These are phyloP conservation scores for Verticillium isaacii DNA, from an alignment of 2,329 filamentous ascomycete genomes.

Conservation along the genomic window DNA sequence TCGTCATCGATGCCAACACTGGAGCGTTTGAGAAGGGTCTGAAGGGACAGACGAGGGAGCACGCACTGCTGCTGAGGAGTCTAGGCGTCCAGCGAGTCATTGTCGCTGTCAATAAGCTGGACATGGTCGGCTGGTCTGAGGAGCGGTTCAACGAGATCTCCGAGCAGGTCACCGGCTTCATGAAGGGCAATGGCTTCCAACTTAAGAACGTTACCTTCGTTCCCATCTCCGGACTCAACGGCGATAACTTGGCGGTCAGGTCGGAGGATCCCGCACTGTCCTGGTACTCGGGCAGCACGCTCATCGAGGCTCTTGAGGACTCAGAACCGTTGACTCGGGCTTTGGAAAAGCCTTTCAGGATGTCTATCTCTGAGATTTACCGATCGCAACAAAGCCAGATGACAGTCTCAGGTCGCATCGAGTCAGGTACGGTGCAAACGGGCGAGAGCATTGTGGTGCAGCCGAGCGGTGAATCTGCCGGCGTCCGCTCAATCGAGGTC, in stretches of 20 bases:
- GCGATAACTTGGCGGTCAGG: conserved; percentile 72
- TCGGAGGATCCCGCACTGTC: conserved; percentile 51
- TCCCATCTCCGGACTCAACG: conserved; percentile 82
- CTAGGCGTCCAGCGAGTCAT: conserved; percentile 86
- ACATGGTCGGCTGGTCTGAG: conserved; percentile 78
- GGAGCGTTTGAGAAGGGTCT: conserved; percentile 93
- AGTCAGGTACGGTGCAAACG: conserved; percentile 76
- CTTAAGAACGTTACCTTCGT: conserved; percentile 79
- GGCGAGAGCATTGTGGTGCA: conserved; percentile 77
- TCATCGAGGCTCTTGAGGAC: conserved; percentile 81
- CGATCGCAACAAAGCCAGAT: conserved; percentile 75
- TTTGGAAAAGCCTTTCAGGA: conserved; percentile 72
- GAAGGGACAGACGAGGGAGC: conserved; percentile 90
- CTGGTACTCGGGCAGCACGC: conserved; percentile 78
- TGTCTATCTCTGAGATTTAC: conserved; percentile 87
- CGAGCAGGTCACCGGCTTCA: conserved; percentile 76
- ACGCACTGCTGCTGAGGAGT: conserved; percentile 82
- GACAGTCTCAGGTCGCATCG: conserved; percentile 81
- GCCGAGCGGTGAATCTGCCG: conserved; percentile 75
- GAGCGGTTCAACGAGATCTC: conserved; percentile 81
- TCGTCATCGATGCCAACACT: conserved; percentile 86
- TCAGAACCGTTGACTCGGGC: conserved; percentile 69
- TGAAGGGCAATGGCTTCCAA: conserved; percentile 77
- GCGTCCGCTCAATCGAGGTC: conserved; percentile 76
- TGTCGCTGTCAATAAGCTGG: conserved; percentile 93